A percentile compares a stretch with the other conserved stretches of the same genome.
Conservation (phyloP, 345 rosid genomes). For the Aethionema arabicum region DNA sequence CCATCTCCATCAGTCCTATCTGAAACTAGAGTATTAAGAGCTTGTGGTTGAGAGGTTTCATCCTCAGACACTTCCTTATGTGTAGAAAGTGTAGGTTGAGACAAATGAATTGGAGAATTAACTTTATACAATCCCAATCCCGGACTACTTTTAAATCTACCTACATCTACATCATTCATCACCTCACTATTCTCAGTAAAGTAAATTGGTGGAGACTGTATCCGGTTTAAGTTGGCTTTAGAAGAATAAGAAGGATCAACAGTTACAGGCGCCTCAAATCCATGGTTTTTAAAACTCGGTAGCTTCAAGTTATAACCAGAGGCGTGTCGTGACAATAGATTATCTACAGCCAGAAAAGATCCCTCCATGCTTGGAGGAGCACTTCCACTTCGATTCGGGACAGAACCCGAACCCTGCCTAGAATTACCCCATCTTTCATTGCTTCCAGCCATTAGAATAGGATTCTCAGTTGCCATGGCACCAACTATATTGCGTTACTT, state of each 20-base stretch:
- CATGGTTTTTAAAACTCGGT: conserved; percentile 27
- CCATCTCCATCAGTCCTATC: conserved; percentile 25
- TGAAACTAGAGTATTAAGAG: conserved; percentile 25
- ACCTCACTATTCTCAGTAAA: conserved; percentile 36
- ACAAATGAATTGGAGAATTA: conserved; percentile 34
- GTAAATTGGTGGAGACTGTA: conserved; percentile 43
- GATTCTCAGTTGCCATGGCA: conserved; percentile 61
- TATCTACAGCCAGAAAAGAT: conserved; percentile 48
- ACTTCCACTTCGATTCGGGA: conserved; percentile 61
- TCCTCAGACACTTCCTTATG: conserved; percentile 63
- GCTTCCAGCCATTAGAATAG: conserved; percentile 43
- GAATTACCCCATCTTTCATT: conserved; percentile 44
- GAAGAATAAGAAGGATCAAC: conserved; percentile 37
- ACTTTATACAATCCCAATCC: conserved; percentile 37
- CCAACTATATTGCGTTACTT: conserved; percentile 1
- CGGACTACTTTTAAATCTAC: conserved; percentile 41
- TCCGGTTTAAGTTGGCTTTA: conserved; percentile 38
- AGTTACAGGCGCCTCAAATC: conserved; percentile 34
- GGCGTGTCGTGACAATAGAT: conserved; percentile 40
- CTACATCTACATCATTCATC: conserved; percentile 19
- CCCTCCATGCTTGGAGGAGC: conserved; percentile 70
- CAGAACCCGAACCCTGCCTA: conserved; percentile 29
- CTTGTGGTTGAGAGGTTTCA: conserved; percentile 39
- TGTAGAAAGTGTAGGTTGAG: conserved; percentile 50
- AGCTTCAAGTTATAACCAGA: conserved; percentile 27